Evolutionary conservation across 371 early-diverging fungal species (phyloP).

Genomic region (Nematocida ausubeli): DNA sequence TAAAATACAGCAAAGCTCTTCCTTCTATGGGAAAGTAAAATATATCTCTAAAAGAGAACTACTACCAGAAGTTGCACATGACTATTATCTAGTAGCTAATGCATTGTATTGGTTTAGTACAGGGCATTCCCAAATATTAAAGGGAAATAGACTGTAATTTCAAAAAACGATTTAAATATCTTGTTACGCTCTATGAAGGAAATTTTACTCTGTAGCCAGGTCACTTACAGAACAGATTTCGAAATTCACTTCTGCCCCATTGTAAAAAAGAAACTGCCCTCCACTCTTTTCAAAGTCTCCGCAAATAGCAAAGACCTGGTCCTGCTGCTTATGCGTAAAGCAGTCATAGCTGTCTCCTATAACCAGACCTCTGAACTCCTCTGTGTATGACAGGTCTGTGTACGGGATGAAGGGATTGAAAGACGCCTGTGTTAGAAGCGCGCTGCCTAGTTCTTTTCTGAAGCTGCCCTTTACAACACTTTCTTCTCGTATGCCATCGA

Average conservation of each 20-base stretch:
- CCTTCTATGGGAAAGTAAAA: too few species aligned
- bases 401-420: conserved; percentile 49
- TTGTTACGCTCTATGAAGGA: too few species aligned
- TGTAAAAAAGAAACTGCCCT: conserved; percentile 53
- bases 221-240: conserved; percentile 17
- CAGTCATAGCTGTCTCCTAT: conserved; percentile 45
- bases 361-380: conserved; percentile 14
- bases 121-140: too few species aligned
- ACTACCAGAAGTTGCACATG: too few species aligned
- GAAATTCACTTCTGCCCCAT: background rate
- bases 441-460: background rate
- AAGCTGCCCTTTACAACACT: conserved; percentile 6
- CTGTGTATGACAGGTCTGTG: conserved; percentile 36
- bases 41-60: too few species aligned
- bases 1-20: too few species aligned
- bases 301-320: conserved; percentile 19
- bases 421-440: conserved; percentile 36
- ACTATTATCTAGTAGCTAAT: too few species aligned
- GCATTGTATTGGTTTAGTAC: too few species aligned
- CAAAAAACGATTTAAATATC: too few species aligned
- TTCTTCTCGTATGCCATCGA: conserved; percentile 13
- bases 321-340: conserved; percentile 18
- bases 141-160: too few species aligned
- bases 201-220: background rate
- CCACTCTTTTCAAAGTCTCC: conserved; percentile 36